Evolutionary conservation across 257 asterid species (phyloP), one percentile per base, ranked within the genome.

Genomic region (Gentiana straminea): DNA sequence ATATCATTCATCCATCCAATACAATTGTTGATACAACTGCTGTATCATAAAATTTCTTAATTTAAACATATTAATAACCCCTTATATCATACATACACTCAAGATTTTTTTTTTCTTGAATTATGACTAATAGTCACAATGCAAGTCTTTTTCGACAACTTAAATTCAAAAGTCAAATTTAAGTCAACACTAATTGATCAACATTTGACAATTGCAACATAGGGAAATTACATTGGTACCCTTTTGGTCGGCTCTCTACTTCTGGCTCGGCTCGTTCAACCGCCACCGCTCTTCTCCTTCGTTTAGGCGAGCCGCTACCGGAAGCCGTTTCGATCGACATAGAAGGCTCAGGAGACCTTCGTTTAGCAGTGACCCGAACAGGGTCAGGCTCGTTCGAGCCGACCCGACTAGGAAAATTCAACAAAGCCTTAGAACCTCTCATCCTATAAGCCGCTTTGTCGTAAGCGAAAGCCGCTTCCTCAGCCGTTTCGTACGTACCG

Each of bases 361-460:
- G 67, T 73, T 83, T 89, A 34, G 76, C 71, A 24, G 84, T 84
- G 9, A 86, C 70, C 15, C 94, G 60, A 33, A 90, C 86, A 57
- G 96, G 95, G 65, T 82, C 96, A 32, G 96, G 96, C 79, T 90
- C 98, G n/a, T 84, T 73, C 63, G 71, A 68, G 41, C 96, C 84
- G 44, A 72, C 67, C 35, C 73, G 70, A 60, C 84, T 88, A 11
- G 96, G 96, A 44, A 86, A 90, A 51, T 90, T 90, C 12, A 90
- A 68, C 67, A 86, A 38, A 3, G 98, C 95, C 81, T 90, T 90
- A 0, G 97, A 64, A 33, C 97, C 96, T 12, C 94, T 90, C 80
- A 90, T 90, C 71, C 89, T 74, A 61, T 79, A 90, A 71, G 96
- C 96, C 55, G 98, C 96, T 59, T 66, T 71, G 47, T 90, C 96